phyloP scores from a whole-genome alignment of 352 stramenopile genomes.

The Phytophthora boehmeriae region DNA sequence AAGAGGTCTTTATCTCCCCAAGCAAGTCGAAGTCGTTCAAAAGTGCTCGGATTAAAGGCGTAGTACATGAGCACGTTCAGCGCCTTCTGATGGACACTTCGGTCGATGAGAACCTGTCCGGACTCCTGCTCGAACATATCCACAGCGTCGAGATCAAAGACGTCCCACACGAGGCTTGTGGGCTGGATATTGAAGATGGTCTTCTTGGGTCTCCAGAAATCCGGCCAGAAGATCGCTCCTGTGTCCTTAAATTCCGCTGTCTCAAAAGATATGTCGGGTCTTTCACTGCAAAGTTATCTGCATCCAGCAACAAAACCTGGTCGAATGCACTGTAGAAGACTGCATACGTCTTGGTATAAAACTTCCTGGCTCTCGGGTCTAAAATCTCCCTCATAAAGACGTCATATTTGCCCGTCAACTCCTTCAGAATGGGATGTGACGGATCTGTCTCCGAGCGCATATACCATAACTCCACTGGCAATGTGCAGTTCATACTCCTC shows the following conservation, averaged over 20 bases:
- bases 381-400: conserved; percentile 69
- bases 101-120: conserved; percentile 73
- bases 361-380: conserved; percentile 53
- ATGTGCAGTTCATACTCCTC: conserved; percentile 39
- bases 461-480: conserved; percentile 82
- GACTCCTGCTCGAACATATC: conserved; percentile 85
- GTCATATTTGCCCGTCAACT: conserved; percentile 41
- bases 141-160: conserved; percentile 60
- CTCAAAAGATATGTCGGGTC: conserved; percentile 72
- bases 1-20: conserved; percentile 87
- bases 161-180: conserved; percentile 70
- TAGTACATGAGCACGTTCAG: conserved; percentile 78
- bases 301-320: conserved; percentile 72
- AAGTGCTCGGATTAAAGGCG: conserved; percentile 40
- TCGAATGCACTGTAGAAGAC: conserved; percentile 82
- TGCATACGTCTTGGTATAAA: conserved; percentile 78
- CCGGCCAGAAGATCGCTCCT: conserved; percentile 80
- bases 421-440: conserved; percentile 48
- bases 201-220: conserved; percentile 71
- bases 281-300: conserved; percentile 72
- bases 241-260: conserved; percentile 44
- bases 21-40: conserved; percentile 55
- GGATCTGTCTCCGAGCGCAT: conserved; percentile 48
- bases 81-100: conserved; percentile 41
- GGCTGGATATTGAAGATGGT: conserved; percentile 83